phyloP scores from a whole-genome alignment of 2,329 filamentous ascomycete species.

The Fusarium musae region DNA sequence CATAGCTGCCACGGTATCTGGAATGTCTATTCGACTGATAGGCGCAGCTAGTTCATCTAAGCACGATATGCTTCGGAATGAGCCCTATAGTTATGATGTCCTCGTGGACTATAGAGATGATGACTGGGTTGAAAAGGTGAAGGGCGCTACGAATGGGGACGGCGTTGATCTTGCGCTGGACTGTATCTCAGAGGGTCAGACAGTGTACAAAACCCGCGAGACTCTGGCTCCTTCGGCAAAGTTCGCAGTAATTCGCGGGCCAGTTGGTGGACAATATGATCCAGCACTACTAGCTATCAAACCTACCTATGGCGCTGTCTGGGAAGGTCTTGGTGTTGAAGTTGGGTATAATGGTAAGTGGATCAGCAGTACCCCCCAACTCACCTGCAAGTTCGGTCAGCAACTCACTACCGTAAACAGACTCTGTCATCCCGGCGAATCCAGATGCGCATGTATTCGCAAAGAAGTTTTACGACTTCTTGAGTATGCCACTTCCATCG shows the following conservation, averaged over 20 bases:
- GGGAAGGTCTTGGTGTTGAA: constrained; percentile 55
- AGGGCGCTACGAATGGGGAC: constrained; percentile 27
- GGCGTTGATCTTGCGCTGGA: constrained; percentile 53
- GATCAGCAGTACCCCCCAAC: accelerated
- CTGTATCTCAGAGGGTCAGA: constrained; percentile 52
- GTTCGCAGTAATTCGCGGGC: constrained; percentile 41
- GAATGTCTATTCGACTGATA: constrained; percentile 39
- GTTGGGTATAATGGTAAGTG: constrained; percentile 51
- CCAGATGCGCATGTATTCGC: constrained; percentile 46
- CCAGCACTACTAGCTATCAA: constrained; percentile 41
- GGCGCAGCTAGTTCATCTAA: constrained; percentile 46
- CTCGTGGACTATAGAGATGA: constrained; percentile 53
- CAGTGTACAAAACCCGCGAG: constrained; percentile 47
- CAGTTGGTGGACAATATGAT: constrained; percentile 41
- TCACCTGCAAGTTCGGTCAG: accelerated
- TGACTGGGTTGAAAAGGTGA: constrained; percentile 49
- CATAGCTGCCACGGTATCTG: background rate
- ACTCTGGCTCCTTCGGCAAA: constrained; percentile 44
- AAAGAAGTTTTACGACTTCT: constrained; percentile 50
- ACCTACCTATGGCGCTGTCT: constrained; percentile 54
- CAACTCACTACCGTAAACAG: background rate
- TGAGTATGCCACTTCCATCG: constrained; percentile 28
- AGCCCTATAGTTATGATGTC: constrained; percentile 52
- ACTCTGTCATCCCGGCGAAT: constrained; percentile 18
- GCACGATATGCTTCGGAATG: constrained; percentile 41